Base-by-base conservation (phyloP, 2,329 filamentous ascomycete genomes). In the Nemania sp. region DNA sequence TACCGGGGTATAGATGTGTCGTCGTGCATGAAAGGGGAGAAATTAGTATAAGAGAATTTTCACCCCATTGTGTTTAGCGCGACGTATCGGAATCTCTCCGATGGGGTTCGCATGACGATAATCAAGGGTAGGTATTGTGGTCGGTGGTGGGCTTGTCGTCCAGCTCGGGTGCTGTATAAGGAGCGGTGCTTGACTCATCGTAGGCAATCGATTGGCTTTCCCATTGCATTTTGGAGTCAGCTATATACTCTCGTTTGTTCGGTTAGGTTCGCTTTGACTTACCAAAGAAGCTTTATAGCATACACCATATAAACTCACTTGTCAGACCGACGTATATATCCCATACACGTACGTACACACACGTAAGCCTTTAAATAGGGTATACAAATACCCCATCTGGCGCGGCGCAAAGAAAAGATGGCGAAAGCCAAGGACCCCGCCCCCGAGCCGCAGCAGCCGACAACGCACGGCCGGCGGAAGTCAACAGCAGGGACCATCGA, bases 401-500 rank as follows among this genome's bases (percentile, higher is more conserved):
- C 32, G 32, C 32, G 32, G 32, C 32, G 11, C 32, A 5, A 5
- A 5, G 11, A 35, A 35, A 35, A 4, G 29, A 32, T 32, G 29
- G 35, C 5, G 8, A 41, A 41, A 15, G 3, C 35, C 35, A 41
- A 41, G 15, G 35, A 41, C 5, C 35, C 7, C 13, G 3, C 11
- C 5, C 35, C 35, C 35, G 57, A 64, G 47, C 7, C 58, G 18
- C 35, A 32, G 3, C 43, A 8, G 2, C 26, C 15, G 6, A 41
- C n/a, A 15, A 41, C n/a, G n/a, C 63, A 62, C 55, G n/a, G 10
- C 3, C 56, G 69, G 35, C 45, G 41, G 22, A 68, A 66, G 56
- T 70, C 82, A 15, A 81, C 82, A 0, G 80, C 82, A 0, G 80
- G 80, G 62, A 85, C 82, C 20, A 80, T 83, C 71, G 78, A 79